Evolutionary conservation across 2,329 filamentous ascomycete species (phyloP).

Genomic region (Microcyclospora pomicola): DNA sequence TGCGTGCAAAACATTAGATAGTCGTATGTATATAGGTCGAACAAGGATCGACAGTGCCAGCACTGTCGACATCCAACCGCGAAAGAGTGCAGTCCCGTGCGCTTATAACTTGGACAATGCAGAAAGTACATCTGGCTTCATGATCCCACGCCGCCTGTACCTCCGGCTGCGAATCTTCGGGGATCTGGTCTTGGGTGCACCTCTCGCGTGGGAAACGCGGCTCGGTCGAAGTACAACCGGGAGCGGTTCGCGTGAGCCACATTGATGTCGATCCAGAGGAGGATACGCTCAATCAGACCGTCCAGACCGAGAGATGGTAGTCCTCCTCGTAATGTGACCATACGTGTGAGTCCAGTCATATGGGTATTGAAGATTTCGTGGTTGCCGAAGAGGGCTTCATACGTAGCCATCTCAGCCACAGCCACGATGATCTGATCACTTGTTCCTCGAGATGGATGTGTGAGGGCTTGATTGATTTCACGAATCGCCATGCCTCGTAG

Average conservation of each 20-base stretch:
- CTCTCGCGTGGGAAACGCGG: constrained; percentile 8
- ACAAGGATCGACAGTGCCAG: no score
- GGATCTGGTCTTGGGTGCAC: constrained; percentile 11
- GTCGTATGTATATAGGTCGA: no score
- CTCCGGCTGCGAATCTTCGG: no score
- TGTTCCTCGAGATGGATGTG: constrained; percentile 17
- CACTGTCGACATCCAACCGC: no score
- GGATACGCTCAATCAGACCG: constrained; percentile 33
- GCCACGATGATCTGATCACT: constrained; percentile 35
- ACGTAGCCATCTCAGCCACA: constrained; percentile 39
- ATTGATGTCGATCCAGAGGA: constrained; percentile 36
- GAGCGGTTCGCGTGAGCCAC: constrained; percentile 13
- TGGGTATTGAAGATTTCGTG: constrained; percentile 31
- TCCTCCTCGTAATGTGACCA: constrained; percentile 34
- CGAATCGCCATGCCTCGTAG: constrained; percentile 33
- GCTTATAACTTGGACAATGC: no score
- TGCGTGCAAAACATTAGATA: no score
- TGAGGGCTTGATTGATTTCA: constrained; percentile 29
- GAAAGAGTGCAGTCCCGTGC: no score
- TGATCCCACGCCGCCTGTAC: no score
- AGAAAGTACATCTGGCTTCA: no score
- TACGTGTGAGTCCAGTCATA: constrained; percentile 33
- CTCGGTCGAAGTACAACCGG: constrained; percentile 16
- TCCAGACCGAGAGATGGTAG: constrained; percentile 29
- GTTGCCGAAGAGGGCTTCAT: constrained; percentile 38